Conservation (phyloP, 768 basidiomycete species). For the Hericium rajendrae region DNA sequence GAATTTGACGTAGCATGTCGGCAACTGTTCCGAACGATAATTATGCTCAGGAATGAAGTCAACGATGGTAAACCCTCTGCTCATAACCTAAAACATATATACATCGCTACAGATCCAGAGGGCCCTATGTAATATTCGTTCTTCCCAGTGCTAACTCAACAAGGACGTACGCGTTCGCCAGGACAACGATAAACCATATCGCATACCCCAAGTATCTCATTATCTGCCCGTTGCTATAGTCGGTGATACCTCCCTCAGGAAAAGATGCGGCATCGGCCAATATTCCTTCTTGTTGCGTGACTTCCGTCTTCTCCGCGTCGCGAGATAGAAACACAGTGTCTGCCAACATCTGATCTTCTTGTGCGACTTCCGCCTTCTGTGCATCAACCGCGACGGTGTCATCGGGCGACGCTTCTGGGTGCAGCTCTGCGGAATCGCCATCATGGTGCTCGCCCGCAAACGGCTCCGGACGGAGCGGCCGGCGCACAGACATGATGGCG, state of each 20-base stretch:
- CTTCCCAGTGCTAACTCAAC: neutral
- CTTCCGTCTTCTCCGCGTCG: neutral
- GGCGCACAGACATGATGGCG: neutral
- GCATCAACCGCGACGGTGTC: neutral
- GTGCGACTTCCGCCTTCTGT: neutral
- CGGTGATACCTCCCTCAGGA: neutral
- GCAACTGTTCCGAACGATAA: no score
- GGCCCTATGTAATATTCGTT: neutral
- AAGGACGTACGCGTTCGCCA: neutral
- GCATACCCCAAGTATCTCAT: neutral
- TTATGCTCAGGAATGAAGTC: no score
- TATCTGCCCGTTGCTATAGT: neutral
- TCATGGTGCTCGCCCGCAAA: neutral
- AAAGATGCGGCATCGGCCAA: neutral
- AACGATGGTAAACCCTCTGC: no score
- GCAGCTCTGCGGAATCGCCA: neutral
- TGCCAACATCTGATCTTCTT: neutral
- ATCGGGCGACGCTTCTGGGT: no score
- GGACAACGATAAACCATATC: neutral
- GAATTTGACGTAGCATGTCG: neutral
- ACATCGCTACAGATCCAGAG: no score
- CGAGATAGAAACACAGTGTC: neutral
- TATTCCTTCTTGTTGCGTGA: neutral
- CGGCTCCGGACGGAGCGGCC: neutral
- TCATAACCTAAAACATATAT: no score